A percentile compares a stretch with the other conserved stretches of the same genome.
phyloP scores from a whole-genome alignment of 192 early-diverging fungal species.

The Tieghemiomyces parasiticus region DNA sequence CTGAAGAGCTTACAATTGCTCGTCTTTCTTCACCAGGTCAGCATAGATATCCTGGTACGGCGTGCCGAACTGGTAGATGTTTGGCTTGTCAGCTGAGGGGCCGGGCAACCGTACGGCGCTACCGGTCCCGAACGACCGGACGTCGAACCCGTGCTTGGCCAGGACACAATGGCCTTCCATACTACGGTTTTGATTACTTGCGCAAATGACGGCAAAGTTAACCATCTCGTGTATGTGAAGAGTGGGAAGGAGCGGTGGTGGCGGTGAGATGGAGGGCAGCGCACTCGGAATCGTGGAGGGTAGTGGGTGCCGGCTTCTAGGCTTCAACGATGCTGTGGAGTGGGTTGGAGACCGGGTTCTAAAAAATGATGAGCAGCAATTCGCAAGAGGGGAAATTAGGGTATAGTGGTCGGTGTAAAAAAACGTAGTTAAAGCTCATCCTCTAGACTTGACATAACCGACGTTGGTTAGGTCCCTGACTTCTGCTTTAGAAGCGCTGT shows the following conservation, averaged over 20 bases:
- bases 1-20: conserved; percentile 21
- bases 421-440: too few relatives aligned
- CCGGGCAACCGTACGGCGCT: conserved; percentile 80
- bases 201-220: conserved; percentile 86
- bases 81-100: conserved; percentile 69
- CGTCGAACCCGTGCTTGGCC: conserved; percentile 54
- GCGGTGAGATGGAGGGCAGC: too few relatives aligned
- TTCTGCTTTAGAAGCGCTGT: too few relatives aligned
- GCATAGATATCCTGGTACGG: conserved; percentile 80
- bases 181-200: conserved; percentile 92
- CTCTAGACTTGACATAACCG: too few relatives aligned
- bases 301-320: too few relatives aligned
- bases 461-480: too few relatives aligned
- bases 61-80: conserved; percentile 86
- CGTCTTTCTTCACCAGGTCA: conserved; percentile 60
- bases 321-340: too few relatives aligned
- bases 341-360: too few relatives aligned
- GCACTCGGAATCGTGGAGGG: too few relatives aligned
- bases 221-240: conserved; percentile 31
- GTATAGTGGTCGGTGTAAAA: too few relatives aligned
- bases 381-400: too few relatives aligned
- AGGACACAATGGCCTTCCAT: conserved; percentile 92
- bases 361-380: too few relatives aligned
- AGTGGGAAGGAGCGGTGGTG: background rate
- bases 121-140: conserved; percentile 84